Percentiles rank a stretch among this genome's conserved stretches.
Evolutionary conservation across 2,329 filamentous ascomycete genomes (phyloP).

Genomic region (Claviceps sp.): DNA sequence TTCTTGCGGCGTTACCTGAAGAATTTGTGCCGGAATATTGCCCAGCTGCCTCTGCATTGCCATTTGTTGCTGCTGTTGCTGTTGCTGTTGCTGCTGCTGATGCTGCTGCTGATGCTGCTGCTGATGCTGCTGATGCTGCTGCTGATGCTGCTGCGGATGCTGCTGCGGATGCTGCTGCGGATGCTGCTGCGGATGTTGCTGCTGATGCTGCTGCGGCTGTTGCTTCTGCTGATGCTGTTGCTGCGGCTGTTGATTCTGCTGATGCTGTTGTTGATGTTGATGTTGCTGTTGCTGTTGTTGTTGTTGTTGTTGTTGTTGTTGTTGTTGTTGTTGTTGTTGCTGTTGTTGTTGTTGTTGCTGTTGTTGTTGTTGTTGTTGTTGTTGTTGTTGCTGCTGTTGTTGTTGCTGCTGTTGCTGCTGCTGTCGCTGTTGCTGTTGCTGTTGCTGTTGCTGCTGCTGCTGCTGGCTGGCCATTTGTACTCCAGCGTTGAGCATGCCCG

Average conservation of each 20-base stretch:
- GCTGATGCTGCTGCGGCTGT: neutral
- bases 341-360: conserved; percentile 9
- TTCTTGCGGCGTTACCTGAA: conserved; percentile 22
- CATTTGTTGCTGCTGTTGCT: conserved; percentile 12
- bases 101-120: conserved; percentile 7
- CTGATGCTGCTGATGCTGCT: neutral
- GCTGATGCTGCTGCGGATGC: neutral
- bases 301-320: conserved; percentile 13
- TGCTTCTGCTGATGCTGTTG: neutral
- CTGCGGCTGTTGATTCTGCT: neutral
- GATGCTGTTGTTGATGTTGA: conserved; percentile 4
- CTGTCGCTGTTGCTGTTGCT: neutral
- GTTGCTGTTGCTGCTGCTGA: conserved; percentile 12
- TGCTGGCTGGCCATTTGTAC: conserved; percentile 15
- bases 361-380: neutral
- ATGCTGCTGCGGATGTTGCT: fast-evolving
- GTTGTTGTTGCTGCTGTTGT: neutral
- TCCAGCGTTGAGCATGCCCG: conserved; percentile 11
- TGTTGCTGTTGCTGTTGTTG: conserved; percentile 8
- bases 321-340: conserved; percentile 12
- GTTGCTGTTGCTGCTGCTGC: neutral
- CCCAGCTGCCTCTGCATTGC: conserved; percentile 13
- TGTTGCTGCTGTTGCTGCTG: neutral
- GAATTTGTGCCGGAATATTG: conserved; percentile 17
- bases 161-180: conserved; percentile 1